Conservation (phyloP, 352 stramenopile genomes). For the Salisapilia sapeloensis region DNA sequence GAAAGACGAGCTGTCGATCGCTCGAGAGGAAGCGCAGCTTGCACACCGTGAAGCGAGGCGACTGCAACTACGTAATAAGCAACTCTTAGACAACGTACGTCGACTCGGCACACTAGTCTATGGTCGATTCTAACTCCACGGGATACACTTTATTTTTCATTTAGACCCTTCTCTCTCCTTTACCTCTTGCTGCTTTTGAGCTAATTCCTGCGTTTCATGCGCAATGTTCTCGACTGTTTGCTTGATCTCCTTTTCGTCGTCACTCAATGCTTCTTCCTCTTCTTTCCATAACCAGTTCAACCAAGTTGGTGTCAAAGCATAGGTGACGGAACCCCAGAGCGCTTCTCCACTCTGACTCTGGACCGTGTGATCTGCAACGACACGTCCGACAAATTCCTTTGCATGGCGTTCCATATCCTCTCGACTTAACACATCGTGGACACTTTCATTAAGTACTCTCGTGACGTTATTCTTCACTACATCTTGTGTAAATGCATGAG, state of each 20-base stretch:
- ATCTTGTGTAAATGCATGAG: constrained; percentile 47
- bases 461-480: constrained; percentile 43
- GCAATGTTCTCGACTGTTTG: constrained; percentile 7
- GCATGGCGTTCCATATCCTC: constrained; percentile 63
- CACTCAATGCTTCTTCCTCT: constrained; percentile 4
- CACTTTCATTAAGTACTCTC: constrained; percentile 31
- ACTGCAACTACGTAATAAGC: constrained; percentile 53
- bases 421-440: constrained; percentile 61
- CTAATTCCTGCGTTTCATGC: background rate
- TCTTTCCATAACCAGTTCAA: constrained; percentile 62
- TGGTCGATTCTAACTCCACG: constrained; percentile 35
- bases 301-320: constrained; percentile 55
- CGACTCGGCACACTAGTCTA: constrained; percentile 63
- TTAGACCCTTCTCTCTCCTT: too few species aligned
- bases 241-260: constrained; percentile 10
- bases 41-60: constrained; percentile 29
- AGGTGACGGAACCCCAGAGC: constrained; percentile 68
- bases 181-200: constrained; percentile 1
- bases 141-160: background rate
- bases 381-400: constrained; percentile 63
- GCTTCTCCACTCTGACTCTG: constrained; percentile 60
- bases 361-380: constrained; percentile 71
- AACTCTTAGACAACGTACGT: constrained; percentile 52
- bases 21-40: constrained; percentile 44
- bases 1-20: constrained; percentile 41